These are phyloP conservation scores for Stentor roeselii DNA, from an alignment of 73 alveolate genomes.

Conservation along the genomic window DNA sequence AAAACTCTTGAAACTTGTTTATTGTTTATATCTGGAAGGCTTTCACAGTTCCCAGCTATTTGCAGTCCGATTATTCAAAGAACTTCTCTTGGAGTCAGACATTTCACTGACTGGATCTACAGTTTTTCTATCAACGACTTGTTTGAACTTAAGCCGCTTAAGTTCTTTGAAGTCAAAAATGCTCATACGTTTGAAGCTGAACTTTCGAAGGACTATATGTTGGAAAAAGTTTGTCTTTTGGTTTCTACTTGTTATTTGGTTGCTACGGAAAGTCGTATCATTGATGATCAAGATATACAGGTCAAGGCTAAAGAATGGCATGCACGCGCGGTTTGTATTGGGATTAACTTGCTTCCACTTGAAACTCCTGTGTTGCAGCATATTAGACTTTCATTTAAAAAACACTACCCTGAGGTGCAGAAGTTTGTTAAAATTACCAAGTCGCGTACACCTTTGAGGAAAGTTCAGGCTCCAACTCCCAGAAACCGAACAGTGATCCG, in stretches of 20 bases:
- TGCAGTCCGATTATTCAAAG: neutral
- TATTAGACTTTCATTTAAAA: no score
- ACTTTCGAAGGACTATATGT: conserved; percentile 44
- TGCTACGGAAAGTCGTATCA: conserved; percentile 89
- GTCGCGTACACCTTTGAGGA: no score
- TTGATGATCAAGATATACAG: no score
- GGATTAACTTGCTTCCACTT: no score
- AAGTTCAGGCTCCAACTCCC: no score
- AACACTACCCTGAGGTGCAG: no score
- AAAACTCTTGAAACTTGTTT: neutral
- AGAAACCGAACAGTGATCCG: no score
- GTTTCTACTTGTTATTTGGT: conserved; percentile 82
- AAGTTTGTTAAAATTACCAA: no score
- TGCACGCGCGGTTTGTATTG: no score
- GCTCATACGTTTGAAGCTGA: conserved; percentile 31
- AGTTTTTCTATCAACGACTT: conserved; percentile 42
- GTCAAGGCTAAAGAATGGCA: no score
- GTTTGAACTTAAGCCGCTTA: conserved; percentile 56
- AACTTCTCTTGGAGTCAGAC: conserved; percentile 21
- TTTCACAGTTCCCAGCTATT: neutral
- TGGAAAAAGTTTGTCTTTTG: conserved; percentile 46
- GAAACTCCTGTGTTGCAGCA: no score
- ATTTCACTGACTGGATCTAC: conserved; percentile 58
- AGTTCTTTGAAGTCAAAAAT: conserved; percentile 41
- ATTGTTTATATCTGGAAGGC: neutral